Evolutionary conservation across 2,329 filamentous ascomycete species (phyloP).

Genomic region (Cercospora brassicicola): DNA sequence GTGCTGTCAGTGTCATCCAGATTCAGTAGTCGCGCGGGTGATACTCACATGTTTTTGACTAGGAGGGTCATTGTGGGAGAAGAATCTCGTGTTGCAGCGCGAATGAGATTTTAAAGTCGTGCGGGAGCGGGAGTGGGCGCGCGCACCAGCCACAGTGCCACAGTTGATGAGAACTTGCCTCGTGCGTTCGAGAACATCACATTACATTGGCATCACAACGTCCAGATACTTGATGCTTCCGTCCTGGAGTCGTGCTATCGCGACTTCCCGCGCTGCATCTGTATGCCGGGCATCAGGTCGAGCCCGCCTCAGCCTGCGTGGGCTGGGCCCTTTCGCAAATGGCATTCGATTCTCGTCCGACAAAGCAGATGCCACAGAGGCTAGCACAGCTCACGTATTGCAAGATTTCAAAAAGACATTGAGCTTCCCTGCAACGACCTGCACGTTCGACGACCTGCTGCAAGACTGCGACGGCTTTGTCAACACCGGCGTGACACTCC

Average conservation of each 20-base stretch:
- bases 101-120: conserved; percentile 11
- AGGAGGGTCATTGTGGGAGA: conserved; percentile 84
- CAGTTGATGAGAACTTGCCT: neutral
- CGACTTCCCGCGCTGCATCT: conserved; percentile 16
- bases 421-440: conserved; percentile 49
- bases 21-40: neutral
- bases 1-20: conserved; percentile 29
- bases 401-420: conserved; percentile 40
- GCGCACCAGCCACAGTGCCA: neutral
- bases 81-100: conserved; percentile 39
- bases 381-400: conserved; percentile 4
- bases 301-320: neutral
- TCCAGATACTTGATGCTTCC: conserved; percentile 31
- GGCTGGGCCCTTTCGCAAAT: neutral
- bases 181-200: neutral
- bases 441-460: conserved; percentile 38
- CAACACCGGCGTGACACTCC: conserved; percentile 53
- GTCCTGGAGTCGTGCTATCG: conserved; percentile 20
- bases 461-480: conserved; percentile 29
- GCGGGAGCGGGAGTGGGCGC: neutral
- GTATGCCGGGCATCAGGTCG: conserved; percentile 10
- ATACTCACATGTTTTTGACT: conserved; percentile 93
- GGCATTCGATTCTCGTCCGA: neutral
- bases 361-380: neutral
- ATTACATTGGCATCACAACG: neutral